These are phyloP conservation scores for Alternaria gansuensis DNA, from an alignment of 2,329 filamentous ascomycete species.

Conservation along the genomic window DNA sequence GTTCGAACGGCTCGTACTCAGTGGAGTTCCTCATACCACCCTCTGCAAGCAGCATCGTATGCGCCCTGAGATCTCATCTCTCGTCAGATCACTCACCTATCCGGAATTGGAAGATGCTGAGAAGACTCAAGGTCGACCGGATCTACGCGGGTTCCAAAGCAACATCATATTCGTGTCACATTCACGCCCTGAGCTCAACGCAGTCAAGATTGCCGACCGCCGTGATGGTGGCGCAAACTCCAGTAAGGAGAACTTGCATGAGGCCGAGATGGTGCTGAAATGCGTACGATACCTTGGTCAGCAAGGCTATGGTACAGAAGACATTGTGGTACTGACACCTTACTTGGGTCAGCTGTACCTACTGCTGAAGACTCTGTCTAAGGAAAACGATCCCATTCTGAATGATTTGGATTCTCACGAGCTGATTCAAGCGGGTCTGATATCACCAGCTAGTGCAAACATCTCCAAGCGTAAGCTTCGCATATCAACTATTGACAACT, in stretches of 20 bases:
- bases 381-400: constrained; percentile 69
- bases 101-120: constrained; percentile 66
- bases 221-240: constrained; percentile 60
- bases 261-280: constrained; percentile 71
- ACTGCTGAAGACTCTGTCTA: constrained; percentile 62
- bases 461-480: constrained; percentile 63
- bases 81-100: constrained; percentile 69
- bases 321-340: constrained; percentile 74
- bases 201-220: constrained; percentile 57
- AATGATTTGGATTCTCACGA: constrained; percentile 74
- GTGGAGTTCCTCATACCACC: constrained; percentile 63
- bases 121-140: constrained; percentile 58
- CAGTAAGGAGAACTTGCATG: constrained; percentile 71
- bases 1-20: constrained; percentile 71
- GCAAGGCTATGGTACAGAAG: constrained; percentile 72
- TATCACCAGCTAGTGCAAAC: constrained; percentile 63
- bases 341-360: constrained; percentile 74
- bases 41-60: constrained; percentile 73
- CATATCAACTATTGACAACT: constrained; percentile 79
- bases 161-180: constrained; percentile 75
- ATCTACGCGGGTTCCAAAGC: constrained; percentile 65
- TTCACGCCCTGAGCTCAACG: constrained; percentile 60
- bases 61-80: constrained; percentile 70
- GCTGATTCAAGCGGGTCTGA: constrained; percentile 68
- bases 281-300: constrained; percentile 73